These are phyloP conservation scores for Blechomonas ayalai DNA, from an alignment of 208 protist species.

Conservation along the genomic window DNA sequence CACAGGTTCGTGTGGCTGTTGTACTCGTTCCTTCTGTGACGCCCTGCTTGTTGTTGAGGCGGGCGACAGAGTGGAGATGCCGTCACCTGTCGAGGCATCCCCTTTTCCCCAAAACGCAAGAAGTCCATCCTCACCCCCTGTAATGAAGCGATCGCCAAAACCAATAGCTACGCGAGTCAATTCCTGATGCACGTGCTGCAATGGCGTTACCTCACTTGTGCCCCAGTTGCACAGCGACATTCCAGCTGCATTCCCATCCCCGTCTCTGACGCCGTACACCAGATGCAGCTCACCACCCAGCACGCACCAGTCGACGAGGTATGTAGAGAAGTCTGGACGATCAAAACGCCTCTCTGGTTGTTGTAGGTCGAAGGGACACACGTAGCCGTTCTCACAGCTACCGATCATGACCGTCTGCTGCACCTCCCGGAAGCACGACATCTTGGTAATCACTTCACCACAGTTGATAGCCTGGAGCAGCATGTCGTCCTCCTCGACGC, in stretches of 20 bases:
- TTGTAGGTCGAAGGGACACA: slow-evolving; percentile 57
- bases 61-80: slow-evolving; percentile 1
- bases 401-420: slow-evolving; percentile 44
- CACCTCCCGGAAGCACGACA: slow-evolving; percentile 49
- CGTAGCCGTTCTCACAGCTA: slow-evolving; percentile 79
- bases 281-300: slow-evolving; percentile 36
- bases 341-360: slow-evolving; percentile 28
- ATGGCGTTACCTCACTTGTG: slow-evolving; percentile 9
- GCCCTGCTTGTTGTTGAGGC: slow-evolving; percentile 13
- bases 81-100: background rate
- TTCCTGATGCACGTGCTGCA: slow-evolving; percentile 45
- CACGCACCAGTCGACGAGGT: slow-evolving; percentile 72
- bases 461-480: slow-evolving; percentile 60
- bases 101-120: slow-evolving; percentile 57
- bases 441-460: slow-evolving; percentile 69
- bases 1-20: too few species aligned
- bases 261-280: slow-evolving; percentile 56
- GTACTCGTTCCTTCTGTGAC: slow-evolving; percentile 7
- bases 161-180: slow-evolving; percentile 61
- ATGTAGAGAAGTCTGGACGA: slow-evolving; percentile 47
- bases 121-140: slow-evolving; percentile 73
- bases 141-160: slow-evolving; percentile 62
- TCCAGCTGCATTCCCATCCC: slow-evolving; percentile 62
- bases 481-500: slow-evolving; percentile 65
- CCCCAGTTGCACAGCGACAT: slow-evolving; percentile 41